Evolutionary conservation across 495 filamentous ascomycete genomes (phyloP), one percentile per base, ranked within the genome.

Genomic region (Pyronema domesticum): DNA sequence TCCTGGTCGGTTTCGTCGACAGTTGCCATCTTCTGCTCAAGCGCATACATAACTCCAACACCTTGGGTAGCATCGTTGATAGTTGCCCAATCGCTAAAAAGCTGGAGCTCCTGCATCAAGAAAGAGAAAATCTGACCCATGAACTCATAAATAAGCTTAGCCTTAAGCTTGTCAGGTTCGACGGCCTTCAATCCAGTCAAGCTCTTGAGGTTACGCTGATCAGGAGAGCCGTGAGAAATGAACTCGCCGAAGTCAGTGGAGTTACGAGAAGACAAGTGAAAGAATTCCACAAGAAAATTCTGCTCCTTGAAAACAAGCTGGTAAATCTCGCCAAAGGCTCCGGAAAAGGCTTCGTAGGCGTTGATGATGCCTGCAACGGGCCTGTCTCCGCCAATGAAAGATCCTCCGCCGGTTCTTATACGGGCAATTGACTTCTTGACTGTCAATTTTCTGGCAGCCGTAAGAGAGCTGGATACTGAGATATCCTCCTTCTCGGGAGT

Each of bases 211-310:
- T 70, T 68, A 51, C 89, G 75, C 37, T 75, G 70, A n/a, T 81
- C 78, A 3, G 88, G 88, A 51, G 71, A 67, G 1, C 76, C 73
- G 5, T 75, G 72, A 17, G 74, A 70, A 15, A 94, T 79, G 3
- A 85, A 74, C 45, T 96, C 89, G 1, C 80, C 72, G 60, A 94
- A 96, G 59, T 95, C 89, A 11, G 74, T 69, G 11, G 74, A 80
- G 52, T 82, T 77, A 10, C 85, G 71, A 13, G 86, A 91, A 36
- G 80, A 82, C 7, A 91, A 75, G 54, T 94, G 87, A 72, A 95
- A 96, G 68, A 94, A 91, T 53, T 91, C 84, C 18, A 93, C 79
- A 30, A 94, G 71, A 61, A 95, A 96, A 63, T 95, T 95, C 67
- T 96, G 89, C 70, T 96, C 89, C 57, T 83, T 83, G 47, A 82